These are phyloP conservation scores for Solanum etuberosum DNA, from an alignment of 257 asterid genomes.

Conservation along the genomic window DNA sequence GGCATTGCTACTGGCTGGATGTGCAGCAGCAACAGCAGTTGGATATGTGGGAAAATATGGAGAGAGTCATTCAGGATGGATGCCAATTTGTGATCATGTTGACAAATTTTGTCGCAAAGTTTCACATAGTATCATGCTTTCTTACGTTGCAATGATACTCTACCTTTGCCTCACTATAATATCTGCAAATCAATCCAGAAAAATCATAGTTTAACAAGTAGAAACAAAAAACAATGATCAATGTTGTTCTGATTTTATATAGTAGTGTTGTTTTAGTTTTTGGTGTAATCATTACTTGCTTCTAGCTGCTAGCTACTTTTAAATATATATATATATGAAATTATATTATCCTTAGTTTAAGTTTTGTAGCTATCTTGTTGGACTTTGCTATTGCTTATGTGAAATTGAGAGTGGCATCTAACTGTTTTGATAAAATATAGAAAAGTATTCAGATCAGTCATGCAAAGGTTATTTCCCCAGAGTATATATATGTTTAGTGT, in stretches of 20 bases:
- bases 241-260: background rate
- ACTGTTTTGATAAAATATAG: background rate
- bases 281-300: background rate
- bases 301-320: background rate
- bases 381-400: background rate
- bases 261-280: background rate
- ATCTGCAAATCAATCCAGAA: constrained; percentile 40
- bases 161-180: constrained; percentile 33
- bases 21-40: constrained; percentile 58
- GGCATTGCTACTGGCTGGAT: constrained; percentile 35
- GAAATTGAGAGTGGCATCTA: background rate
- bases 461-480: background rate
- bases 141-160: constrained; percentile 16
- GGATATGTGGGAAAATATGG: constrained; percentile 58
- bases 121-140: constrained; percentile 13
- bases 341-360: background rate
- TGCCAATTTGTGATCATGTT: constrained; percentile 41
- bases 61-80: constrained; percentile 49
- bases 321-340: background rate
- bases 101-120: constrained; percentile 33
- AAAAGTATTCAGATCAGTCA: background rate
- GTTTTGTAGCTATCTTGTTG: background rate
- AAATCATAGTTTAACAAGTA: constrained; percentile 1
- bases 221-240: background rate
- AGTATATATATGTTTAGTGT: no score